A percentile compares a stretch with the other conserved stretches of the same genome.
phyloP scores from a whole-genome alignment of 2,329 filamentous ascomycete species.

The Colletotrichum gloeosporioides region DNA sequence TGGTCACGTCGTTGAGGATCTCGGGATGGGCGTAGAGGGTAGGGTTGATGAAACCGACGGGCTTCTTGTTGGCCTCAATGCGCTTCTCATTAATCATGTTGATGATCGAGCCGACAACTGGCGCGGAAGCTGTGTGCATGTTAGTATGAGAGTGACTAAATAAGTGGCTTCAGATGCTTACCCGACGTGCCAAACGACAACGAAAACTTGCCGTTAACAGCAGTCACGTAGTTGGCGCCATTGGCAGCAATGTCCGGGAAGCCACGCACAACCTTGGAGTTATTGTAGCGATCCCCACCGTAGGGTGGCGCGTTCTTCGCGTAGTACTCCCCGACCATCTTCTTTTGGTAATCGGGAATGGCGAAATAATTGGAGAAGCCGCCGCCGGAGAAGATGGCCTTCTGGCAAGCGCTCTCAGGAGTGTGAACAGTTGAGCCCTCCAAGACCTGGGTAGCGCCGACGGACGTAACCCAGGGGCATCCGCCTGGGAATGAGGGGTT shows the following conservation, averaged over 20 bases:
- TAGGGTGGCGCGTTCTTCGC: conserved; percentile 44
- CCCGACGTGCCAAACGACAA: conserved; percentile 54
- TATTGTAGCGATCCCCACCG: conserved; percentile 50
- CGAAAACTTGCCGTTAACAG: conserved; percentile 44
- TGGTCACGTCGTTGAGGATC: conserved; percentile 33
- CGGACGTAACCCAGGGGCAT: conserved; percentile 56
- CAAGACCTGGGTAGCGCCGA: conserved; percentile 55
- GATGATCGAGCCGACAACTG: conserved; percentile 38
- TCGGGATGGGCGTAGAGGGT: conserved; percentile 31
- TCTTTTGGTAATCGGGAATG: conserved; percentile 51
- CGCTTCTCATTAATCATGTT: conserved; percentile 36
- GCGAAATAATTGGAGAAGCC: conserved; percentile 56
- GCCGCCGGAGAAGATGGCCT: conserved; percentile 51
- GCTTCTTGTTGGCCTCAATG: conserved; percentile 30
- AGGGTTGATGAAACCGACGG: conserved; percentile 27
- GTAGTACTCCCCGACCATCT: conserved; percentile 45
- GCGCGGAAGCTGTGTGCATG: conserved; percentile 30
- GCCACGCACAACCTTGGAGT: conserved; percentile 43
- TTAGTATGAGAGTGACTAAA: background rate
- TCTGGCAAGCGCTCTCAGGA: conserved; percentile 50
- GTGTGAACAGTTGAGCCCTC: conserved; percentile 41
- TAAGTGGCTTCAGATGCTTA: background rate
- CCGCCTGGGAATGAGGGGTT: conserved; percentile 51
- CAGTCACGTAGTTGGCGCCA: conserved; percentile 48
- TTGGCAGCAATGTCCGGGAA: conserved; percentile 54